Percentiles rank a stretch among this genome's conserved stretches.
These are phyloP conservation scores for Populus simonii DNA, from an alignment of 345 rosid species.

Conservation along the genomic window DNA sequence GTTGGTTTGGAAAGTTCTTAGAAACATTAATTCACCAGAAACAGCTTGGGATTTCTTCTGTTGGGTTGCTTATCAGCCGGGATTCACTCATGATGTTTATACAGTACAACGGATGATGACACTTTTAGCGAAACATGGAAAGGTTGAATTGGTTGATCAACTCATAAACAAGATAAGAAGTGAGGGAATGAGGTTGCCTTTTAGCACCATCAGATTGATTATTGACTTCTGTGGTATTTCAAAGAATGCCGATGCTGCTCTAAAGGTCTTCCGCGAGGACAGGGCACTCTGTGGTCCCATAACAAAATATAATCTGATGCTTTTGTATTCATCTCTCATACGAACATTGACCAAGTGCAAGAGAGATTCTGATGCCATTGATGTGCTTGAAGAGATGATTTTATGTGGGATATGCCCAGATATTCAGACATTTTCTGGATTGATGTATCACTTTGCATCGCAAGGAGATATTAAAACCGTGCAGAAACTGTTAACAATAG, in stretches of 20 bases:
- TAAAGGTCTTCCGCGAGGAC: slow-evolving; percentile 62
- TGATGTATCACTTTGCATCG: slow-evolving; percentile 71
- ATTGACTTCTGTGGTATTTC: slow-evolving; percentile 84
- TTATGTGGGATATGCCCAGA: slow-evolving; percentile 55
- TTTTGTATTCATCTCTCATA: slow-evolving; percentile 71
- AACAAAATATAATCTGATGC: slow-evolving; percentile 55
- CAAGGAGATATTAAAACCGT: slow-evolving; percentile 75
- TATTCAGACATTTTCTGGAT: slow-evolving; percentile 80
- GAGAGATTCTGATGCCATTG: slow-evolving; percentile 60
- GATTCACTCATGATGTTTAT: slow-evolving; percentile 72
- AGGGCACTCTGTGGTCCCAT: slow-evolving; percentile 53
- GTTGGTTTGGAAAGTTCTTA: slow-evolving; percentile 77
- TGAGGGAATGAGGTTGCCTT: slow-evolving; percentile 70
- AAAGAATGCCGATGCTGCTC: slow-evolving; percentile 78
- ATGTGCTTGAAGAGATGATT: slow-evolving; percentile 73
- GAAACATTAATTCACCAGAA: slow-evolving; percentile 63
- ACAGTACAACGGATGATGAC: slow-evolving; percentile 76
- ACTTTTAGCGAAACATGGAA: slow-evolving; percentile 64
- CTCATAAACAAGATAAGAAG: slow-evolving; percentile 57
- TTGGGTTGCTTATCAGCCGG: slow-evolving; percentile 88
- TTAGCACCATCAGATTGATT: slow-evolving; percentile 68
- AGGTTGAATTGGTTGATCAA: slow-evolving; percentile 63
- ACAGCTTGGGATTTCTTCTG: slow-evolving; percentile 88
- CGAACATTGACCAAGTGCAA: slow-evolving; percentile 74
- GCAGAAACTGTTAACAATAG: slow-evolving; percentile 62